Conservation (phyloP, 2,329 filamentous ascomycete genomes). For the Trichothecium sympodiale region DNA sequence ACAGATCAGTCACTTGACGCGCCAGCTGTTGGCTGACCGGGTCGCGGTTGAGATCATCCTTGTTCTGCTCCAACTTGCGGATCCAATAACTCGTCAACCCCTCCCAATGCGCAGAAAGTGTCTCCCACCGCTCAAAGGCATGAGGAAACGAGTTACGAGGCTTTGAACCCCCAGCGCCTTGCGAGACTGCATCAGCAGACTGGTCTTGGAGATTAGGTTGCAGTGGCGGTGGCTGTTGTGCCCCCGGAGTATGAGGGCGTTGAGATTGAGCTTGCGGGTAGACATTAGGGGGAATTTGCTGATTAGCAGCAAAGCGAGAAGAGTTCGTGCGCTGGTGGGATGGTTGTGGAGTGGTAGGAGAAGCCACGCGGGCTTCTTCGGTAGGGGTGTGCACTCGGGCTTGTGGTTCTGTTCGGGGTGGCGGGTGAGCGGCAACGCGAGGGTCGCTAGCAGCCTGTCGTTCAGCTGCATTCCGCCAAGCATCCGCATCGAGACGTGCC, state of each 20-base stretch:
- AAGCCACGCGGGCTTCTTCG: conserved; percentile 12
- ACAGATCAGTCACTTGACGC: conserved; percentile 92
- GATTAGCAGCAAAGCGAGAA: conserved; percentile 2
- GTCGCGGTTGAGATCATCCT: conserved; percentile 70
- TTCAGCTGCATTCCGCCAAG: conserved; percentile 46
- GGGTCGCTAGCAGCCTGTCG: conserved; percentile 48
- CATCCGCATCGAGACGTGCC: conserved; percentile 41
- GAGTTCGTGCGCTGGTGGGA: conserved; percentile 8
- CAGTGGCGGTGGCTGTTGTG: conserved; percentile 6
- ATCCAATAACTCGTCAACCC: conserved; percentile 97
- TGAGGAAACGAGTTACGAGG: conserved; percentile 75
- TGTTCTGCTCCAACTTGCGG: conserved; percentile 79
- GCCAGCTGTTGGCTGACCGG: conserved; percentile 81
- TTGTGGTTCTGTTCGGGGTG: conserved; percentile 19
- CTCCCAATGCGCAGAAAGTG: conserved; percentile 94
- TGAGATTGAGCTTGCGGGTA: too few species aligned
- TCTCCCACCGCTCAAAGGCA: conserved; percentile 96
- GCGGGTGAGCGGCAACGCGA: conserved; percentile 28
- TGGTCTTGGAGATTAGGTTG: conserved; percentile 8
- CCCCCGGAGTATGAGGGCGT: too few species aligned
- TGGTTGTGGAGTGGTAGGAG: conserved; percentile 16
- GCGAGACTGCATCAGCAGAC: conserved; percentile 5
- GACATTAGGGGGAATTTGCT: conserved; percentile 4
- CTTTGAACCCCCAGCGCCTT: conserved; percentile 16
- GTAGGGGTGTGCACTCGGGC: conserved; percentile 9